Percentiles rank a stretch among this genome's conserved stretches.
These are phyloP conservation scores for Helicostylum pulchrum DNA, from an alignment of 192 early-diverging fungal species.

Conservation along the genomic window DNA sequence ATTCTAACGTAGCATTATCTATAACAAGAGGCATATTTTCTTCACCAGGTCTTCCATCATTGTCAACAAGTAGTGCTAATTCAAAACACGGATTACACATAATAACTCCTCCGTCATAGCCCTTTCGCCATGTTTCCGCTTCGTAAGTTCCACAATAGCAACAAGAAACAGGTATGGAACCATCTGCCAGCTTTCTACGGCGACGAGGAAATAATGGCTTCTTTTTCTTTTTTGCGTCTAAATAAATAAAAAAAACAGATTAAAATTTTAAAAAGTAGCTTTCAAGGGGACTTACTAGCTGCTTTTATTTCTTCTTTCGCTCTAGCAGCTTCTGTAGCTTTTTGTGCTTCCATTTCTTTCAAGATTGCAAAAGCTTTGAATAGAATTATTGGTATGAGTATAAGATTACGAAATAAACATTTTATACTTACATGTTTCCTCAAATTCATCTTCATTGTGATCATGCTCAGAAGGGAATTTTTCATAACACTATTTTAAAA, in stretches of 20 bases:
- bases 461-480: constrained; percentile 45
- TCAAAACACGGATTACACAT: constrained; percentile 70
- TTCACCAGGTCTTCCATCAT: constrained; percentile 20
- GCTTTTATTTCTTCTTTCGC: constrained; percentile 37
- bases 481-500: constrained; percentile 44
- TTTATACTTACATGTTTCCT: constrained; percentile 48
- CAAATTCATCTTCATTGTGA: constrained; percentile 52
- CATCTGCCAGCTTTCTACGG: constrained; percentile 30
- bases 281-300: constrained; percentile 21
- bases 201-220: constrained; percentile 15
- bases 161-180: constrained; percentile 37
- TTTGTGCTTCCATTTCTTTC: constrained; percentile 42
- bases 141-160: constrained; percentile 62
- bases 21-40: constrained; percentile 21
- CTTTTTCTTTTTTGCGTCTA: constrained; percentile 21
- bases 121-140: constrained; percentile 62
- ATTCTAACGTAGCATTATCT: constrained; percentile 8
- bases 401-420: neutral
- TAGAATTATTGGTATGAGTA: neutral
- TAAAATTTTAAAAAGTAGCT: constrained; percentile 1
- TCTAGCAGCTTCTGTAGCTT: constrained; percentile 34
- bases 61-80: constrained; percentile 38
- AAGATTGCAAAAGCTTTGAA: constrained; percentile 39
- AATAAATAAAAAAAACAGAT: constrained; percentile 3
- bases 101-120: constrained; percentile 62